Evolutionary conservation across 1,284 basidiomycete genomes (phyloP).

Genomic region (Cryptococcus sp.): DNA sequence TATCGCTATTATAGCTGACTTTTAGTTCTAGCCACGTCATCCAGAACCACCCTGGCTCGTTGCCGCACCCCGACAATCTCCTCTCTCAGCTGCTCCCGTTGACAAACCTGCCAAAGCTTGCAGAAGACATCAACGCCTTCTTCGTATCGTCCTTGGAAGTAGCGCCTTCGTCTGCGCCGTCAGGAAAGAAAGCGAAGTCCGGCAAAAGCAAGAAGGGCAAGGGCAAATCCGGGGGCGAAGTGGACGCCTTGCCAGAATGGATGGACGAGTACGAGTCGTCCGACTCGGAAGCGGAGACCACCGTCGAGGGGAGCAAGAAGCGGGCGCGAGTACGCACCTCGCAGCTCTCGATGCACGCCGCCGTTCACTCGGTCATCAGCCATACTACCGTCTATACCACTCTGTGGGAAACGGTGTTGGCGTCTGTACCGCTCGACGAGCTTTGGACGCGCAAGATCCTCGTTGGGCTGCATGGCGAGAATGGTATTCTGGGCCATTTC

Average conservation of each 20-base stretch:
- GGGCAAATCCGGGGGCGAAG: conserved; percentile 20
- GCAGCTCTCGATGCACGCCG: conserved; percentile 37
- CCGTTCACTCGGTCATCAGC: conserved; percentile 35
- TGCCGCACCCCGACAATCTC: conserved; percentile 61
- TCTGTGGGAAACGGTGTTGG: conserved; percentile 42
- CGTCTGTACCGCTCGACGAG: conserved; percentile 27
- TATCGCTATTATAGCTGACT: neutral
- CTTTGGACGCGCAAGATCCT: conserved; percentile 44
- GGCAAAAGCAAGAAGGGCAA: conserved; percentile 19
- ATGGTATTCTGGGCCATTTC: conserved; percentile 49
- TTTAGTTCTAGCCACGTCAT: conserved; percentile 2
- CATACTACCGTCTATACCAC: conserved; percentile 41
- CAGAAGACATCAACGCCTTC: conserved; percentile 78
- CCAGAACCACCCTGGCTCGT: conserved; percentile 3
- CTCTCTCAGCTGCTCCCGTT: conserved; percentile 75
- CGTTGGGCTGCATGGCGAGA: conserved; percentile 45
- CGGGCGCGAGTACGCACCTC: conserved; percentile 42
- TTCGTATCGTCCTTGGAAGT: conserved; percentile 74
- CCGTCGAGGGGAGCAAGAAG: conserved; percentile 36
- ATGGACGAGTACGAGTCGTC: conserved; percentile 51
- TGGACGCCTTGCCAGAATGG: conserved; percentile 51
- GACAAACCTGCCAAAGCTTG: conserved; percentile 75
- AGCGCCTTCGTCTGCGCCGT: conserved; percentile 55
- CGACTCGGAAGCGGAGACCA: conserved; percentile 56
- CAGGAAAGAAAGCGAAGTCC: conserved; percentile 14